Evolutionary conservation across 208 protist genomes (phyloP).

Genomic region (Spongospora subterranea): DNA sequence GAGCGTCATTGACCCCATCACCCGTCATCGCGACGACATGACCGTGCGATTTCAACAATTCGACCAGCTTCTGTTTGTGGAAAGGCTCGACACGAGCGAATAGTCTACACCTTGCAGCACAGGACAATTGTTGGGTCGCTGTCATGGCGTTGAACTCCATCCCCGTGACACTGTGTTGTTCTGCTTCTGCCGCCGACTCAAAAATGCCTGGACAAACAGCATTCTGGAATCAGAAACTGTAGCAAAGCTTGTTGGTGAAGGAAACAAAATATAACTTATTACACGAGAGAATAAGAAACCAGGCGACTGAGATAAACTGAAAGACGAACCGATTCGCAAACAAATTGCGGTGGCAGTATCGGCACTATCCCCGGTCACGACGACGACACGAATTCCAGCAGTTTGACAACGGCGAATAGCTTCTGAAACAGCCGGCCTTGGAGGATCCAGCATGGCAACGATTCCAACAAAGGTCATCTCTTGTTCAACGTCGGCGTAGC

Average conservation of each 20-base stretch:
- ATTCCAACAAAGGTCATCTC: constrained; percentile 73
- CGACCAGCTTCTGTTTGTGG: constrained; percentile 72
- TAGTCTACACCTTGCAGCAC: constrained; percentile 52
- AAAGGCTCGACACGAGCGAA: constrained; percentile 72
- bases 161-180: background rate
- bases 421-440: constrained; percentile 83
- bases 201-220: constrained; percentile 6
- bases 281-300: background rate
- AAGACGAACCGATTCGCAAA: constrained; percentile 82
- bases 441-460: constrained; percentile 89
- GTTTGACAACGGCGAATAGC: constrained; percentile 86
- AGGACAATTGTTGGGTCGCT: background rate
- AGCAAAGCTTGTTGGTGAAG: too few relatives aligned
- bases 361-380: constrained; percentile 89
- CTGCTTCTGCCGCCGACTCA: background rate
- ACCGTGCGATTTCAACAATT: constrained; percentile 65
- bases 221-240: background rate
- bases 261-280: too few relatives aligned
- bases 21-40: constrained; percentile 76
- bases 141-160: constrained; percentile 27
- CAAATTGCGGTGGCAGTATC: constrained; percentile 92
- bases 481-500: constrained; percentile 70
- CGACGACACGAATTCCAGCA: constrained; percentile 94
- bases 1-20: constrained; percentile 89
- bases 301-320: background rate